These are phyloP conservation scores for Podila epigama DNA, from an alignment of 192 early-diverging fungal genomes.

Conservation along the genomic window DNA sequence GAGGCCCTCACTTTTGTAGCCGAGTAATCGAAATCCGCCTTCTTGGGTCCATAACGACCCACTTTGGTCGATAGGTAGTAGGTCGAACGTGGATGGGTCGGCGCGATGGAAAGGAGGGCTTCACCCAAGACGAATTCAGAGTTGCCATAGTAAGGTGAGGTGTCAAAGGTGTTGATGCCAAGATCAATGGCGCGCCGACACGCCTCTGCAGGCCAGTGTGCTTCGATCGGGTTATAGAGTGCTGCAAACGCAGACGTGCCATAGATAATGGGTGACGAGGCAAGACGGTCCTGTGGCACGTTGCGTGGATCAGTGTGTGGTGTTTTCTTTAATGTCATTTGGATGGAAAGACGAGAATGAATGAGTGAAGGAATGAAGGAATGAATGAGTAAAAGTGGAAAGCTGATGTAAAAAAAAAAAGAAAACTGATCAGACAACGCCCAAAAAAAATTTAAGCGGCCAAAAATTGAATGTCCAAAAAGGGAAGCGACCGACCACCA, in stretches of 20 bases:
- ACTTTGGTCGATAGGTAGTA: slow-evolving; percentile 77
- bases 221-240: slow-evolving; percentile 56
- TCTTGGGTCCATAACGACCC: slow-evolving; percentile 74
- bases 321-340: no score
- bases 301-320: neutral
- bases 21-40: slow-evolving; percentile 72
- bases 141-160: slow-evolving; percentile 76
- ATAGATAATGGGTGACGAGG: slow-evolving; percentile 58
- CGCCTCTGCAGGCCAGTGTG: slow-evolving; percentile 53
- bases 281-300: slow-evolving; percentile 38
- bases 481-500: no score
- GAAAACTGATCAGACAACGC: neutral
- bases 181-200: slow-evolving; percentile 56
- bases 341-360: neutral
- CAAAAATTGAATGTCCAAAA: no score
- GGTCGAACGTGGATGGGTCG: slow-evolving; percentile 64
- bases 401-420: neutral
- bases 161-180: slow-evolving; percentile 75
- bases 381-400: neutral
- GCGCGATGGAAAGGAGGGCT: slow-evolving; percentile 54
- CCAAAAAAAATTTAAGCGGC: neutral
- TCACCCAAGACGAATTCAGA: slow-evolving; percentile 73
- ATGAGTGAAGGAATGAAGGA: neutral
- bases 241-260: slow-evolving; percentile 62
- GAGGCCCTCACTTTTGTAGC: slow-evolving; percentile 53